Base-by-base conservation (phyloP, 306 rosid species). In the Prinsepia uniflora region DNA sequence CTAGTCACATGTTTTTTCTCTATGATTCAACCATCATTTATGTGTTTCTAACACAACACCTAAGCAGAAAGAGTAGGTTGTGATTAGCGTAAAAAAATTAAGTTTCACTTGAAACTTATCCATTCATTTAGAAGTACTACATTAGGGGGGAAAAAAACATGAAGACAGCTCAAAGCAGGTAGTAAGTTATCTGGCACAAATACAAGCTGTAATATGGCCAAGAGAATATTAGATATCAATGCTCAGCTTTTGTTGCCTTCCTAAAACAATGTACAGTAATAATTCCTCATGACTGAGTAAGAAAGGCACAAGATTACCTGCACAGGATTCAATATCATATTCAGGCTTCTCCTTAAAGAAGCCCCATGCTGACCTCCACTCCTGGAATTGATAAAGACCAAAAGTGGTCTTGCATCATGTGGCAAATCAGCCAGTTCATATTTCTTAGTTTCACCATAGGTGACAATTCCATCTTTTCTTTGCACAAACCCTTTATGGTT, bases 301-400 rank as follows among this genome's bases (percentile, higher is more conserved):
- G 65, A 19, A 41, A 56, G 72, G 65, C 65, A 72, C 43, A 71
- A 75, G 61, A 52, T 77, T 73, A 89, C 91, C 96, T 89, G 96
- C 48, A 83, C 83, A 48, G 96, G 96, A 80, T 89, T 89, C 72
- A 89, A 83, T 76, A 84, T 76, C 86, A 84, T 82, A 70, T 89
- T 86, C 84, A 89, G 81, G 76, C 89, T 86, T 83, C 91, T 84
- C 59, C 83, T 86, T 57, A 89, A 83, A 70, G 88, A 82, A 60
- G 86, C 80, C 73, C 96, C 96, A 63, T 79, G 82, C 68, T 83
- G 96, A 62, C 96, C 91, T 64, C 96, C 96, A 83, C 91, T 89
- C 60, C 77, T 83, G 74, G 88, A 70, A 84, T 89, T 89, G 47
- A 89, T 86, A 76, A 89, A 86, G 71, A 89, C 91, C 86, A 89